These are phyloP conservation scores for Pyrus pyrifolia DNA, from an alignment of 306 rosid genomes.

Conservation along the genomic window DNA sequence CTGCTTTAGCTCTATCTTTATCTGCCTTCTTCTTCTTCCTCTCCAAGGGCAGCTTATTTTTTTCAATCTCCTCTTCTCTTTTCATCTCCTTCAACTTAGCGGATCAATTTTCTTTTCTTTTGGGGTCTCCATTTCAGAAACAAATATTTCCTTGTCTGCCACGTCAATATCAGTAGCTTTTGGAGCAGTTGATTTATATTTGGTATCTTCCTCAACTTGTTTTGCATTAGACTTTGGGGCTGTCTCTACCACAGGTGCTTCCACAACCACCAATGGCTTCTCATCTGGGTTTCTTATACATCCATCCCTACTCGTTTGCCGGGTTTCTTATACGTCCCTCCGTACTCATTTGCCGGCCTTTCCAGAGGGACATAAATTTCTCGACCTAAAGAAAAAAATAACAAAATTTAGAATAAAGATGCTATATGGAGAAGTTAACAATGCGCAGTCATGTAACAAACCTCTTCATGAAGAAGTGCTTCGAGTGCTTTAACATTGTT, in stretches of 20 bases:
- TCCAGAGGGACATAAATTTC: too few species aligned
- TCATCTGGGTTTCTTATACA: too few species aligned
- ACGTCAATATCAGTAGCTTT: conserved; percentile 28
- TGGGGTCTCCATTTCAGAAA: conserved; percentile 31
- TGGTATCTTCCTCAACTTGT: conserved; percentile 62
- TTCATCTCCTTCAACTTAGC: conserved; percentile 70
- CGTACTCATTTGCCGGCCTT: too few species aligned
- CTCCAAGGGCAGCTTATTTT: conserved; percentile 78
- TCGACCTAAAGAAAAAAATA: too few species aligned
- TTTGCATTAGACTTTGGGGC: conserved; percentile 39
- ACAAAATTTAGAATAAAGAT: too few species aligned
- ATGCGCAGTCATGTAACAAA: too few species aligned
- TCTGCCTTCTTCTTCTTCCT: conserved; percentile 79
- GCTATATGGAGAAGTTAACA: too few species aligned
- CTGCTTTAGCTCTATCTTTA: conserved; percentile 41
- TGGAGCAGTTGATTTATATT: conserved; percentile 35
- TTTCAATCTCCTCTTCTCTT: conserved; percentile 82
- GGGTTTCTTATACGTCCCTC: too few species aligned
- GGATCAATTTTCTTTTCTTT: conserved; percentile 54
- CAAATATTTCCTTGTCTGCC: conserved; percentile 42
- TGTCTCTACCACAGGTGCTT: conserved; percentile 6
- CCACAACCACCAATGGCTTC: too few species aligned
- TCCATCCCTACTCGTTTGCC: too few species aligned
- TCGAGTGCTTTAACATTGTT: too few species aligned
- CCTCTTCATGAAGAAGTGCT: too few species aligned